Conservation (phyloP, 768 basidiomycete genomes). For the Tulasnella sp. region DNA sequence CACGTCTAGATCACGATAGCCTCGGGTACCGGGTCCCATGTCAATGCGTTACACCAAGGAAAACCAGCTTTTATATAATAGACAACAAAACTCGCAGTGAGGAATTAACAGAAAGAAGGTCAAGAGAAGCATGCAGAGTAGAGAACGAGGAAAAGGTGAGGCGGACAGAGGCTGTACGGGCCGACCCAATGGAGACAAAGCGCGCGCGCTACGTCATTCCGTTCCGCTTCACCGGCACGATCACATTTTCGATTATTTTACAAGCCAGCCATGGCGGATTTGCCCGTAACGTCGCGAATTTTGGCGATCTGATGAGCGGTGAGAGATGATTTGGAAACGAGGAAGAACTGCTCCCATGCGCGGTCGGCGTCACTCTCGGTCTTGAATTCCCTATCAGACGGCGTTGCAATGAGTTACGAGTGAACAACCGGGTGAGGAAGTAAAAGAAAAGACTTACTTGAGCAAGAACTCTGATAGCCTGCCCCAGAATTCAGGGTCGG, state of each 20-base stretch:
- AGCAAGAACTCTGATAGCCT: slow-evolving; percentile 60
- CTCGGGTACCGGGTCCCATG: too few relatives aligned
- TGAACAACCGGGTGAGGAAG: not conserved
- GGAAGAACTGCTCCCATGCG: slow-evolving; percentile 85
- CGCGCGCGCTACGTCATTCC: slow-evolving; percentile 2
- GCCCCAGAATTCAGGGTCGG: slow-evolving; percentile 77
- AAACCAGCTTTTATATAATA: not conserved
- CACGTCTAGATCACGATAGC: too few relatives aligned
- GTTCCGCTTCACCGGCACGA: not conserved
- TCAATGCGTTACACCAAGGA: not conserved
- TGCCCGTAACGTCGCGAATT: slow-evolving; percentile 83
- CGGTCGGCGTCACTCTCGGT: slow-evolving; percentile 58
- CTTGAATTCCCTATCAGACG: slow-evolving; percentile 49
- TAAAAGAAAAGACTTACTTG: slow-evolving; percentile 38
- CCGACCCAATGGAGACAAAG: not conserved
- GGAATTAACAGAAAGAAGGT: not conserved
- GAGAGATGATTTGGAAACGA: slow-evolving; percentile 72
- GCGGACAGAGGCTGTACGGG: not conserved
- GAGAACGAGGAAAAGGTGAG: not conserved
- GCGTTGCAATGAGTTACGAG: not conserved
- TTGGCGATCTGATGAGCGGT: slow-evolving; percentile 84
- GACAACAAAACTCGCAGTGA: not conserved
- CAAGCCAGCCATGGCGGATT: slow-evolving; percentile 83
- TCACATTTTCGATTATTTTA: slow-evolving; percentile 34
- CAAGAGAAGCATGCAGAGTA: not conserved